Evolutionary conservation across 345 rosid genomes (phyloP), one percentile per base, ranked within the genome.

Genomic region (Rhodamnia argentea): DNA sequence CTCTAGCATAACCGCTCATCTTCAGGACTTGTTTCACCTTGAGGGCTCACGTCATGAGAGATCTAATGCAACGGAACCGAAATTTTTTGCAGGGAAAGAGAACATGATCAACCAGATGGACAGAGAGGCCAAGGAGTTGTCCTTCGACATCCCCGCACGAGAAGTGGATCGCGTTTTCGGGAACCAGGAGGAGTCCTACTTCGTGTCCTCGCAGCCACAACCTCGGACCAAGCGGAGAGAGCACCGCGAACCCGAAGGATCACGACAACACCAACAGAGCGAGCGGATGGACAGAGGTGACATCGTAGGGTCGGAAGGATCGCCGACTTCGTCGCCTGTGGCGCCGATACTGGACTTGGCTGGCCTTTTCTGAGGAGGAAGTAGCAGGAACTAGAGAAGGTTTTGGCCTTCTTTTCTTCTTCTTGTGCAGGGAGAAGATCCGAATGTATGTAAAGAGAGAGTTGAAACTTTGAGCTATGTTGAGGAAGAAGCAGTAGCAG

Each of bases 81-180:
- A 64, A 64, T 13, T 81, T 16, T 58, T 20, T 85, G 59, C 70
- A 86, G 89, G 91, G 59, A 58, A 52, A 86, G 87, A 76, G 85
- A 88, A 90, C 83, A 74, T 88, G 51, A 74, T 88, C 82, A 89
- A 87, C 84, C 88, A 84, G 84, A 86, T 87, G 40, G 89, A 90
- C 50, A 84, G 42, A 58, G 85, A 55, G 81, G 88, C 78, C 12
- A 85, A 85, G 85, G 86, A 87, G 82, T n/a, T 89, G 14, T 60
- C 88, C 26, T 91, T 89, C 83, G 85, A 88, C 13, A 87, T 60
- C n/a, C 88, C 89, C 14, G 86, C 87, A 6, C 78, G 62, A 32
- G 75, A 64, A 27, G 62, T 90, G 20, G 93, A 91, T 82, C 75
- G 84, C 86, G 62, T 90, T 16, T 87, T 90, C 52, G n/a, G 13